Evolutionary conservation across 495 filamentous ascomycete species (phyloP).

Genomic region (Xylaria intraflava): DNA sequence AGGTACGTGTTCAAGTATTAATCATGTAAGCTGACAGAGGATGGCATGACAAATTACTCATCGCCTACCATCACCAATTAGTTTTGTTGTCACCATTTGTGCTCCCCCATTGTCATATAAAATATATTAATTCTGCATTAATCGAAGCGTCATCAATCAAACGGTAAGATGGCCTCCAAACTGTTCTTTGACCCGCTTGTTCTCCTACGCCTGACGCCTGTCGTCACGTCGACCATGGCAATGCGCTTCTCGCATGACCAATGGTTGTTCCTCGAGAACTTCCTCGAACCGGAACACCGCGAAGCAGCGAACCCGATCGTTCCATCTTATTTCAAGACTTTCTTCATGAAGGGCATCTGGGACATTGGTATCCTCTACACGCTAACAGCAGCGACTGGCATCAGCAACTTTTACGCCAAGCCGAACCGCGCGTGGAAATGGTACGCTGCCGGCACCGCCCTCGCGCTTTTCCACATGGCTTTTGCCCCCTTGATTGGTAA

Average conservation of each 20-base stretch:
- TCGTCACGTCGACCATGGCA: constrained; percentile 36
- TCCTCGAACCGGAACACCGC: constrained; percentile 13
- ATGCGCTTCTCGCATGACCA: constrained; percentile 31
- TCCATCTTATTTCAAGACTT: constrained; percentile 24
- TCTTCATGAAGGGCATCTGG: constrained; percentile 21
- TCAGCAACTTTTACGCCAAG: constrained; percentile 16
- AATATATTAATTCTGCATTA: too few species aligned
- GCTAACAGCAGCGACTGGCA: constrained; percentile 15
- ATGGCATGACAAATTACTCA: too few species aligned
- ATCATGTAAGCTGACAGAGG: too few species aligned
- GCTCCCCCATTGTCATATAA: too few species aligned
- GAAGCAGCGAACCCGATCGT: constrained; percentile 16
- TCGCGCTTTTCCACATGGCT: constrained; percentile 20
- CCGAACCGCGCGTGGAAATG: constrained; percentile 16
- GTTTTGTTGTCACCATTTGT: too few species aligned
- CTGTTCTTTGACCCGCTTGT: constrained; percentile 33
- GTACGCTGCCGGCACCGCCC: constrained; percentile 19
- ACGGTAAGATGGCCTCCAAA: constrained; percentile 30
- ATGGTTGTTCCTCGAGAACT: constrained; percentile 25
- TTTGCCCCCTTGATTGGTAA: constrained; percentile 21
- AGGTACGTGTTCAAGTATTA: too few species aligned
- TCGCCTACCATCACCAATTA: too few species aligned
- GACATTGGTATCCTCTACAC: constrained; percentile 17
- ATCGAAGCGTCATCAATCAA: too few species aligned
- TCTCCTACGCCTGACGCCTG: constrained; percentile 31